Base-by-base conservation (phyloP, 148 eudicot genomes). In the Vaccinium corymbosum region DNA sequence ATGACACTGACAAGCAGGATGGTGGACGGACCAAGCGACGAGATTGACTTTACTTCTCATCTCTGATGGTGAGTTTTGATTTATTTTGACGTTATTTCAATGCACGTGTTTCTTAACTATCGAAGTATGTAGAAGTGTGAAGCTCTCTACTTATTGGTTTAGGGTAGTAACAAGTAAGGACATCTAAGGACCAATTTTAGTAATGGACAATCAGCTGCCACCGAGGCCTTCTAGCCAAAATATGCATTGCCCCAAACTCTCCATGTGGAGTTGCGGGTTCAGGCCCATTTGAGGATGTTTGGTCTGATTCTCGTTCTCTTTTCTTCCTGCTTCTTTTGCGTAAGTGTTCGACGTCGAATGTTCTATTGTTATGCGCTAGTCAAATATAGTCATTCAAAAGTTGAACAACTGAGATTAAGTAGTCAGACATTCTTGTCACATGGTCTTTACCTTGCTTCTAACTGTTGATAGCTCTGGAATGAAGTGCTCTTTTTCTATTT, bases 1-100 rank as follows among this genome's bases (percentile, higher is more conserved):
- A 89, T 81, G 92, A 90, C 62, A 77, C 76, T 61, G 88, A 84
- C 72, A 84, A 57, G 81, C 79, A 78, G 78, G 93, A 88, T 72
- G 89, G 90, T 74, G 83, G 86, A 79, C 89, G 87, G 46, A 62
- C 90, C 76, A 88, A 91, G 78, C 89, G 81, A 15, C 84, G 83
- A 80, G 61, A 73, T 27, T 73, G 70, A 82, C 35, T 29, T 20
- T 46, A 20, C 38, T 38, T 80, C 20, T 46, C 22, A 38, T 22
- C 56, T 61, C 25, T 22, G 73, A 80, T n/a, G 9, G 84, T 82
- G 52, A 82, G 79, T 71, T 52, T 72, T 10, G 50, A 71, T 50
- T 81, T 6, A 25, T 12, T 7, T 13, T 17, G 35, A 8, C 14
- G 15, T 35, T 57, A n/a, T 2, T 57, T 57, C 22, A 38, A 57